Conservation (phyloP, 2,329 filamentous ascomycete genomes). For the Fusarium sp. region DNA sequence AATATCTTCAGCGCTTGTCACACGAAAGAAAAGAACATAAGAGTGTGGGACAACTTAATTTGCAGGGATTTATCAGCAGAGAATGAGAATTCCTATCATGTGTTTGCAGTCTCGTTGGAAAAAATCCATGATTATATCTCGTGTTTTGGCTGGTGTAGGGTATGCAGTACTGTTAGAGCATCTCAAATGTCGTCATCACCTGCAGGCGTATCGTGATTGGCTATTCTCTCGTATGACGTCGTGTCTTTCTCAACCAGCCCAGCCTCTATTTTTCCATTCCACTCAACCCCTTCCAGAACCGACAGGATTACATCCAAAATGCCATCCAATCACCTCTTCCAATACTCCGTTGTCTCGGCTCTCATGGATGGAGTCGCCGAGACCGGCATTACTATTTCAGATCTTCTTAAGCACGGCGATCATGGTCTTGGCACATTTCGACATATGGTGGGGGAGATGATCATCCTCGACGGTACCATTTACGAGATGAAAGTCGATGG, state of each 20-base stretch:
- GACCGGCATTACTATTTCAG: conserved; percentile 27
- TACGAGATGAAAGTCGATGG: conserved; percentile 39
- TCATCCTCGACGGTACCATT: conserved; percentile 30
- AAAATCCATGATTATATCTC: no score
- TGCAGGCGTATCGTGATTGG: no score
- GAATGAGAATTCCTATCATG: no score
- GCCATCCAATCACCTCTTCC: conserved; percentile 32
- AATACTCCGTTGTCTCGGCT: conserved; percentile 40
- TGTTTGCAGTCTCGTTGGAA: no score
- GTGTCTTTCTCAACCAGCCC: neutral
- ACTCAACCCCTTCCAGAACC: neutral
- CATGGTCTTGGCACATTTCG: conserved; percentile 42
- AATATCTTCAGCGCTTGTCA: no score
- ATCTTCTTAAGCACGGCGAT: conserved; percentile 27
- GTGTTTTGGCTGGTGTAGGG: neutral
- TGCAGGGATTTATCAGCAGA: no score
- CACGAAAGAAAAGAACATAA: no score
- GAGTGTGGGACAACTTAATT: no score
- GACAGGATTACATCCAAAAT: conserved; percentile 1
- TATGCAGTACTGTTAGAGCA: neutral
- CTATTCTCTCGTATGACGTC: neutral
- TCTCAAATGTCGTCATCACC: conserved; percentile 13
- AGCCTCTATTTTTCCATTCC: neutral
- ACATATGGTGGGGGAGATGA: conserved; percentile 41
- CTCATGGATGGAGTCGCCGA: conserved; percentile 40